These are phyloP conservation scores for Rubroshorea leprosula DNA, from an alignment of 345 rosid genomes.

Conservation along the genomic window DNA sequence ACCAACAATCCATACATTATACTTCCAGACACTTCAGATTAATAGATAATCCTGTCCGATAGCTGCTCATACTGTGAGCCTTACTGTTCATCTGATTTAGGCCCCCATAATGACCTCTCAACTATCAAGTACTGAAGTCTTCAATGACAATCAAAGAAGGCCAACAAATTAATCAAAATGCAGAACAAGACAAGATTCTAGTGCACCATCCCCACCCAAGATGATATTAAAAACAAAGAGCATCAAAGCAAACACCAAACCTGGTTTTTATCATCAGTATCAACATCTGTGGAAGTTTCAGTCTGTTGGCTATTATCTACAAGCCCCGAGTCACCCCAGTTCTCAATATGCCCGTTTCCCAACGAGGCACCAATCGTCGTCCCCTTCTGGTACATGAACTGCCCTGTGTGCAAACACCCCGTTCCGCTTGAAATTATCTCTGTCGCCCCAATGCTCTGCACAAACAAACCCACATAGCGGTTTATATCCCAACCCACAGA, in stretches of 20 bases:
- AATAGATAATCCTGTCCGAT: no score
- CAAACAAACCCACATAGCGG: not conserved
- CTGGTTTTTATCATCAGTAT: slow-evolving; percentile 79
- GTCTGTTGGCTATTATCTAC: slow-evolving; percentile 89
- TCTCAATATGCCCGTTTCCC: slow-evolving; percentile 65
- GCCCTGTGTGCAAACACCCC: slow-evolving; percentile 65
- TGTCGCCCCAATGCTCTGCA: slow-evolving; percentile 32
- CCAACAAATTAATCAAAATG: slow-evolving; percentile 2
- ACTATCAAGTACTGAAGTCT: no score
- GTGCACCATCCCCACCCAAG: not conserved
- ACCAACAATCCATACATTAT: no score
- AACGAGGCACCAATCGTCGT: slow-evolving; percentile 36
- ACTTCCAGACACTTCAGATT: no score
- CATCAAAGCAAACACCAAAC: slow-evolving; percentile 35
- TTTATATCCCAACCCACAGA: not conserved
- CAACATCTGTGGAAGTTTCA: slow-evolving; percentile 91
- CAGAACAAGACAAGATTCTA: slow-evolving; percentile 7
- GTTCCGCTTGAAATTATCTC: slow-evolving; percentile 35
- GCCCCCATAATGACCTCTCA: no score
- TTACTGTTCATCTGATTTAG: no score
- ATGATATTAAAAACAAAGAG: not conserved
- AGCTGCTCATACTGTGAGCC: no score
- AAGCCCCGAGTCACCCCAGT: slow-evolving; percentile 82
- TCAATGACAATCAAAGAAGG: not conserved
- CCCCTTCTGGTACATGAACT: slow-evolving; percentile 48